Evolutionary conservation across 805 yeast genomes (phyloP), one percentile per base, ranked within the genome.

Genomic region (Monosporozyma aquatica): DNA sequence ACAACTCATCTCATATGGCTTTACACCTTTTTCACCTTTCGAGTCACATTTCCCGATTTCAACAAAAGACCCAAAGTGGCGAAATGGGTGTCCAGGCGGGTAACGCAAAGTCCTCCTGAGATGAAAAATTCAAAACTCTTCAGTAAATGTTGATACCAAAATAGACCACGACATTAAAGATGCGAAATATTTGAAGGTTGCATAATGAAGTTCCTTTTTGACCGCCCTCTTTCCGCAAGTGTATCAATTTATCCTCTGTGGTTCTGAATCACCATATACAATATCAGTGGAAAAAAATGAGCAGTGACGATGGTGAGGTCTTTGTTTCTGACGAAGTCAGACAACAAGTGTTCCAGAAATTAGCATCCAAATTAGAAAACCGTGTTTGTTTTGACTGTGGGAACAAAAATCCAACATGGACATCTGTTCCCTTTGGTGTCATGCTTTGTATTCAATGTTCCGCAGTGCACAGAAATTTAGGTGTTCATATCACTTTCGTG

Each of bases 331-430:
- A 79, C 57, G 87, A 81, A 52, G 83, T 82, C 54, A 80, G 81
- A 41, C 72, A 72, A 37, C 71, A 71, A 40, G 75, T 86, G 49
- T 86, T 86, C 56, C 68, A 69, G 40, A 71, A 74, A 59, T 68
- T 85, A 52, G 74, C 76, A 53, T 45, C 57, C 68, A 80, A 62
- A 70, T 78, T 78, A 21, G 83, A 87, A 37, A 89, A 89, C 69
- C 81, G 81, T 56, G 76, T 72, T 29, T 92, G 98, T 66, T 90
- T 92, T 66, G 98, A 92, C 61, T 92, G 98, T 65, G 75, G 82
- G 41, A 84, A 89, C 54, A 87, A 84, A 59, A 89, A 89, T 62
- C 97, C 98, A 28, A 87, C 97, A 0, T 92, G 98, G 98, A 86
- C 98, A 3, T 90, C 97, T 11, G 87, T 90, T 43, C 95, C 97